These are phyloP conservation scores for Penicillium malachiteum DNA, from an alignment of 495 filamentous ascomycete species.

Conservation along the genomic window DNA sequence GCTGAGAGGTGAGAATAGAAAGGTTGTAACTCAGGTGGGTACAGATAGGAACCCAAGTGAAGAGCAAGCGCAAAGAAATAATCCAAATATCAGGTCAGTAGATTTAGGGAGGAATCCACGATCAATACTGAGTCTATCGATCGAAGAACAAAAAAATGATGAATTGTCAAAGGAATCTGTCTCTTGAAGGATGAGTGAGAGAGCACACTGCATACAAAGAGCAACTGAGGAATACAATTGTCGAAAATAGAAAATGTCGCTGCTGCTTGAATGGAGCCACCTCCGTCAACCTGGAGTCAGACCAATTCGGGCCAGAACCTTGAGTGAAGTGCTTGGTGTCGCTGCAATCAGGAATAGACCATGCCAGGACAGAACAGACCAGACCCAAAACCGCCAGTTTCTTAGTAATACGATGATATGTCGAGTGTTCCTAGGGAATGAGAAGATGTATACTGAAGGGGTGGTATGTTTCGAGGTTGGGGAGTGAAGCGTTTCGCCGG, in stretches of 20 bases:
- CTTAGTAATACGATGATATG: not conserved
- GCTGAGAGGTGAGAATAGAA: not conserved
- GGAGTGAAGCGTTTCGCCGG: not conserved
- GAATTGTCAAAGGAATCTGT: conserved; percentile 23
- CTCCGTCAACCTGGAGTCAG: conserved; percentile 14
- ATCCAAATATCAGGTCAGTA: conserved; percentile 7
- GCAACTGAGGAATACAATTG: conserved; percentile 31
- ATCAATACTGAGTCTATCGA: conserved; percentile 35
- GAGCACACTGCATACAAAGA: conserved; percentile 42
- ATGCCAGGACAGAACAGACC: not conserved
- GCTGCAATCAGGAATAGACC: not conserved
- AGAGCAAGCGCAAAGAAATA: conserved; percentile 9
- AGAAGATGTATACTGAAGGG: not conserved
- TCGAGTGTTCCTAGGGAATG: not conserved
- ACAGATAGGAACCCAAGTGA: conserved; percentile 14
- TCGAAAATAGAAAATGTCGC: conserved; percentile 15
- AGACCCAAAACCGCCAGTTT: not conserved
- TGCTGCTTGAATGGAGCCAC: conserved; percentile 19
- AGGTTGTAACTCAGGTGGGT: not conserved
- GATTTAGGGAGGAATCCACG: conserved; percentile 17
- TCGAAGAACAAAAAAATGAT: conserved; percentile 23
- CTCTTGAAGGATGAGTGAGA: conserved; percentile 31
- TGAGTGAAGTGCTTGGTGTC: too few species aligned
- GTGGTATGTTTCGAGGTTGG: not conserved
- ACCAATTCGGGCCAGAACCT: conserved; percentile 1